Conservation (phyloP, 805 yeast species). For the Maudiozyma barnettii region DNA sequence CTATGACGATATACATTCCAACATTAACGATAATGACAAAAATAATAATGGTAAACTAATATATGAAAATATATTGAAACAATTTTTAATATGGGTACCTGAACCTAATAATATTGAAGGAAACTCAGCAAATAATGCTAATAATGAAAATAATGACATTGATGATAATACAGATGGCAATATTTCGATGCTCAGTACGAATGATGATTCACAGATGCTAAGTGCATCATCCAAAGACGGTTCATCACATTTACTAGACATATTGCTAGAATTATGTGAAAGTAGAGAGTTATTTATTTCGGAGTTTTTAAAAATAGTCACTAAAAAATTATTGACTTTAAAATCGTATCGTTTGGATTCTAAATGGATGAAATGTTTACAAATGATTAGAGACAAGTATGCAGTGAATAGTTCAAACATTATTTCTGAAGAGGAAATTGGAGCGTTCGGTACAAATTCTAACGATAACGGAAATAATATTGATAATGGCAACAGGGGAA, state of each 20-base stretch:
- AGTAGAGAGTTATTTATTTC: conserved; percentile 18
- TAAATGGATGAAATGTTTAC: conserved; percentile 21
- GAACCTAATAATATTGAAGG: conserved; percentile 9
- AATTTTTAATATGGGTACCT: conserved; percentile 23
- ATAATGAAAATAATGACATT: not conserved
- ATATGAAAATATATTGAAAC: conserved; percentile 14
- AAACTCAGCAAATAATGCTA: not conserved
- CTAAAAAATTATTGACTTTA: conserved; percentile 14
- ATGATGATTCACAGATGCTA: not conserved
- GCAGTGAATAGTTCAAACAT: not conserved
- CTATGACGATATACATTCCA: not conserved
- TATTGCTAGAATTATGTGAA: conserved; percentile 19
- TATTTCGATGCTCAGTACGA: not conserved
- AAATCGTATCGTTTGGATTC: conserved; percentile 16
- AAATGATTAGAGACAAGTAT: conserved; percentile 14
- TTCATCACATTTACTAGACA: conserved; percentile 15
- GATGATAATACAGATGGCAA: not conserved
- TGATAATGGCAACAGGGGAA: not conserved
- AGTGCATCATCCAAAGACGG: not conserved
- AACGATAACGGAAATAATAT: not conserved
- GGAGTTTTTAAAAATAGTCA: conserved; percentile 18
- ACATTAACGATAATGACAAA: not conserved
- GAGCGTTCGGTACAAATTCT: not conserved
- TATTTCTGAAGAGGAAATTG: not conserved
- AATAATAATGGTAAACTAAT: not conserved